phyloP scores from a whole-genome alignment of 495 filamentous ascomycete species.

The Aspergillus asperescens region DNA sequence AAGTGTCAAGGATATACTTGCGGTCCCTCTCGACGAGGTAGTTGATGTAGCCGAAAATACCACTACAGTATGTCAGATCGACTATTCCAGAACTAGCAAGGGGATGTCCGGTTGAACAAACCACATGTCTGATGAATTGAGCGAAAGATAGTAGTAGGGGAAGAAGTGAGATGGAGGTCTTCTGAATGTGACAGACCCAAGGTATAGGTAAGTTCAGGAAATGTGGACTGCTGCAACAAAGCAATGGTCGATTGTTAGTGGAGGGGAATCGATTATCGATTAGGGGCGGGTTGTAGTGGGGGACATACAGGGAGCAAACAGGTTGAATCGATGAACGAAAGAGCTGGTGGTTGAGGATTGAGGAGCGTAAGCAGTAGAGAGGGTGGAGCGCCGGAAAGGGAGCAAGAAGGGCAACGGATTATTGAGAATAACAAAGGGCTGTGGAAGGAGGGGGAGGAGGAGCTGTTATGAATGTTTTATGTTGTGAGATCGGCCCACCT shows the following conservation, averaged over 20 bases:
- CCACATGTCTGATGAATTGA: conserved; percentile 31
- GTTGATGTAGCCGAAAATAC: conserved; percentile 98
- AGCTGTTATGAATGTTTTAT: conserved; percentile 28
- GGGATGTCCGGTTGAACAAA: conserved; percentile 18
- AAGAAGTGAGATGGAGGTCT: neutral
- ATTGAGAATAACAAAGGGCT: conserved; percentile 19
- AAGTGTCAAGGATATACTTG: conserved; percentile 86
- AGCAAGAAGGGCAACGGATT: conserved; percentile 11
- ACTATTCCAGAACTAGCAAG: neutral
- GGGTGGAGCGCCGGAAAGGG: conserved; percentile 10
- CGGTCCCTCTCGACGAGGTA: conserved; percentile 90
- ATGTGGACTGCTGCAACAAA: neutral
- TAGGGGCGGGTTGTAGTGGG: neutral
- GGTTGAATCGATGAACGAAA: neutral
- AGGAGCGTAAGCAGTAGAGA: neutral
- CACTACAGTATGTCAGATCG: conserved; percentile 48
- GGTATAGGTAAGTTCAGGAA: neutral
- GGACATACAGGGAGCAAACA: neutral
- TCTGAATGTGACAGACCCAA: neutral
- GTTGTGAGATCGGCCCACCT: conserved; percentile 25
- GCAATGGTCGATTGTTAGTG: neutral
- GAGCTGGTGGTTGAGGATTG: neutral
- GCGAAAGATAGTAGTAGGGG: neutral
- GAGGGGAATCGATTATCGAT: conserved; percentile 6
- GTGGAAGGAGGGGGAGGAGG: conserved; percentile 25